A percentile compares a stretch with the other conserved stretches of the same genome.
Conservation (phyloP, 441 rosid genomes). For the Corymbia calophylla region DNA sequence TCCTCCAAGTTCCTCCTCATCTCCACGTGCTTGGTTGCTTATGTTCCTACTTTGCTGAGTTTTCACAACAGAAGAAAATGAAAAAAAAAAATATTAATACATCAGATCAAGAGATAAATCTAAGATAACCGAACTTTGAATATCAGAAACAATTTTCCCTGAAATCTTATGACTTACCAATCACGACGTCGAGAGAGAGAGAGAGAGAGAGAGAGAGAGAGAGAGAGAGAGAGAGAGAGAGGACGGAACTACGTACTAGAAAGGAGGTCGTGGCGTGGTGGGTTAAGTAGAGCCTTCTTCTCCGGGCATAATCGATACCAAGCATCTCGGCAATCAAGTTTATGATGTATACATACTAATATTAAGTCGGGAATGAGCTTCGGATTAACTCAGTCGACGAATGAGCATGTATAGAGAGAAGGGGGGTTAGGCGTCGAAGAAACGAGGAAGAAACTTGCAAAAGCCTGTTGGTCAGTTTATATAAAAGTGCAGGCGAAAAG, state of each 20-base stretch:
- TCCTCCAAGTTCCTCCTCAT: background rate
- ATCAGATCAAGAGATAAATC: background rate
- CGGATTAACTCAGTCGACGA: background rate
- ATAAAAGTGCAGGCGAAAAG: background rate
- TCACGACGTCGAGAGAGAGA: too few relatives aligned
- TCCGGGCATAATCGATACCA: background rate
- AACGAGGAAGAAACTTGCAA: background rate
- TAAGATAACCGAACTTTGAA: background rate
- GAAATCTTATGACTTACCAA: background rate
- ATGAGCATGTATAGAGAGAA: background rate
- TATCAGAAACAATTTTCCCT: background rate
- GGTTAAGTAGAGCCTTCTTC: background rate
- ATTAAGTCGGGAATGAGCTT: background rate
- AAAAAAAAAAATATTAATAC: too few relatives aligned
- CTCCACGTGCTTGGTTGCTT: background rate
- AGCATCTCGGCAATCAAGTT: background rate
- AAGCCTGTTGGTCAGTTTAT: background rate
- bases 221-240: background rate
- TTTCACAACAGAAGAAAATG: background rate
- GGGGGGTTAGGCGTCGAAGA: background rate
- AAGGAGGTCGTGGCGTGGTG: background rate
- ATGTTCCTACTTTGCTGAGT: background rate
- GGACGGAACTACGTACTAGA: background rate
- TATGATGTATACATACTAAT: background rate
- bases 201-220: background rate